A percentile compares a stretch with the other conserved stretches of the same genome.
Conservation (phyloP, 805 yeast genomes). For the Candida namnaoensis region DNA sequence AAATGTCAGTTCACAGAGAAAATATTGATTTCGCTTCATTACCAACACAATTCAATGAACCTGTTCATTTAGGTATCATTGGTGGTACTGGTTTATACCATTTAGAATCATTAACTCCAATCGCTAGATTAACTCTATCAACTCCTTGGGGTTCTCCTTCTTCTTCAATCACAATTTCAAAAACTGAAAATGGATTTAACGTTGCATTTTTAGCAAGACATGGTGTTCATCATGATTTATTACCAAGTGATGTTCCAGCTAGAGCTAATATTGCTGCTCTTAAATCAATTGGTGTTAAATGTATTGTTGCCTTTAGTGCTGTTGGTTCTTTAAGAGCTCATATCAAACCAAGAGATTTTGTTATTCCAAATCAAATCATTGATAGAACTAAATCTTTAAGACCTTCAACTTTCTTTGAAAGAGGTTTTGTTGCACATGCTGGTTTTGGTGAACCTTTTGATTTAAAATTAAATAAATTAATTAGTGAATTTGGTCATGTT, state of each 20-base stretch:
- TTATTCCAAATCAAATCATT: slow-evolving; percentile 91
- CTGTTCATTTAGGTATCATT: slow-evolving; percentile 78
- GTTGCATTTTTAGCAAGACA: slow-evolving; percentile 95
- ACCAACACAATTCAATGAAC: slow-evolving; percentile 50
- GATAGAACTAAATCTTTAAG: slow-evolving; percentile 97
- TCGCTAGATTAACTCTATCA: slow-evolving; percentile 69
- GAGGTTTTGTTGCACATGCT: slow-evolving; percentile 94
- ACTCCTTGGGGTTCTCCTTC: slow-evolving; percentile 99
- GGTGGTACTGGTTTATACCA: slow-evolving; percentile 99
- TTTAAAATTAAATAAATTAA: slow-evolving; percentile 53
- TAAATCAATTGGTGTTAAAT: slow-evolving; percentile 78
- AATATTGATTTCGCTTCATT: slow-evolving; percentile 3
- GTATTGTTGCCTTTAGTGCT: slow-evolving; percentile 87
- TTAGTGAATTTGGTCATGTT: slow-evolving; percentile 49
- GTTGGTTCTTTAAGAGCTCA: slow-evolving; percentile 91
- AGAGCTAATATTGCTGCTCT: slow-evolving; percentile 95
- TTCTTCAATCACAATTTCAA: slow-evolving; percentile 86
- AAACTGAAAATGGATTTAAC: slow-evolving; percentile 65
- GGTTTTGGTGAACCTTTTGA: slow-evolving; percentile 98
- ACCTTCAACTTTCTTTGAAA: slow-evolving; percentile 73
- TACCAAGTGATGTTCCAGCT: slow-evolving; percentile 89
- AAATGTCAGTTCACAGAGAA: slow-evolving; percentile 20
- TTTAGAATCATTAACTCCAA: slow-evolving; percentile 72
- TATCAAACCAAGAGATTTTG: slow-evolving; percentile 91
- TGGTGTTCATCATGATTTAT: slow-evolving; percentile 79